Conservation (phyloP, 495 filamentous ascomycete species). For the Xylaria cubensis region DNA sequence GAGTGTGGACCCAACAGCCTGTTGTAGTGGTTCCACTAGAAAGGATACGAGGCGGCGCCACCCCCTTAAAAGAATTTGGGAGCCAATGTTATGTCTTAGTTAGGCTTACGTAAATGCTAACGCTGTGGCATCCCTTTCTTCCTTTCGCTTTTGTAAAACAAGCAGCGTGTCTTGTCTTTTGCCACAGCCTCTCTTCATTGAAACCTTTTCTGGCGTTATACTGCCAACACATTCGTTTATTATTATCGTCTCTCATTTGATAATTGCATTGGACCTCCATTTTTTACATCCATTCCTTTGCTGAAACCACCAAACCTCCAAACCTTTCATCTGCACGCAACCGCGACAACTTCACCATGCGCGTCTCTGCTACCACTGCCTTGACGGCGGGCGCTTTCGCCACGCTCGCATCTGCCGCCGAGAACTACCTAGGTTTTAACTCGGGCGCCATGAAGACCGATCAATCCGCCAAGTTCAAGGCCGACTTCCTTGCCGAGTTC, state of each 20-base stretch:
- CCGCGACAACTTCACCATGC: slow-evolving; percentile 13
- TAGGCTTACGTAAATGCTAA: slow-evolving; percentile 3
- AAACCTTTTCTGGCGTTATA: slow-evolving; percentile 11
- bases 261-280: not conserved
- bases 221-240: slow-evolving; percentile 23
- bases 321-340: not conserved
- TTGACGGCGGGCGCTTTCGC: slow-evolving; percentile 42
- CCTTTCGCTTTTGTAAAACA: slow-evolving; percentile 3
- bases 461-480: slow-evolving; percentile 55
- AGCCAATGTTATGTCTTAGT: slow-evolving; percentile 8
- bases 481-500: slow-evolving; percentile 56
- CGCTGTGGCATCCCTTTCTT: slow-evolving; percentile 2
- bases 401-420: slow-evolving; percentile 37
- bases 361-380: slow-evolving; percentile 21
- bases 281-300: not conserved
- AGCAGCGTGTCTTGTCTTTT: slow-evolving; percentile 1
- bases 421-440: slow-evolving; percentile 57
- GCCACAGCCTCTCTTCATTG: slow-evolving; percentile 24
- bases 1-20: not conserved
- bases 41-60: slow-evolving; percentile 18
- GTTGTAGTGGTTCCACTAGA: not conserved
- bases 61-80: slow-evolving; percentile 17
- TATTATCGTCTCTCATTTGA: slow-evolving; percentile 19
- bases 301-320: not conserved
- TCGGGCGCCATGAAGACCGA: slow-evolving; percentile 52